These are phyloP conservation scores for Parastagonospora avenae DNA, from an alignment of 2,329 filamentous ascomycete species.

Conservation along the genomic window DNA sequence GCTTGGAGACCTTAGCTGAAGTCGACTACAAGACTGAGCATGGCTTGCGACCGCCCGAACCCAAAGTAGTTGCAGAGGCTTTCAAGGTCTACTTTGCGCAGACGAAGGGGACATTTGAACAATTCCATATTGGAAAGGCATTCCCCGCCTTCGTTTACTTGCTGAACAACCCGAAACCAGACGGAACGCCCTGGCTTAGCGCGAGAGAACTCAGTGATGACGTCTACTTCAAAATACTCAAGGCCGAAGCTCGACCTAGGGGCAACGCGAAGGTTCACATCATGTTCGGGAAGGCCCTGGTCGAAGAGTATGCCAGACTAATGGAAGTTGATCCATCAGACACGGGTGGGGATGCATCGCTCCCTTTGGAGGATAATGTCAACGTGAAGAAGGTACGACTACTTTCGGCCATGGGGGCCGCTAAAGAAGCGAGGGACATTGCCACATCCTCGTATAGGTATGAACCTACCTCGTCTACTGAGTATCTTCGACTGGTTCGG, in stretches of 20 bases:
- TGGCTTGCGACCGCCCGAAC: constrained; percentile 67
- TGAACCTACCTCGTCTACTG: constrained; percentile 5
- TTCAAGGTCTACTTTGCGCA: constrained; percentile 36
- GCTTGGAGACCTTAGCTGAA: constrained; percentile 73
- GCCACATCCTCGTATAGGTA: constrained; percentile 14
- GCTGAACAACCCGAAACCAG: constrained; percentile 38
- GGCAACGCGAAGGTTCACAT: constrained; percentile 47
- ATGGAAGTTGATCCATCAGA: neutral
- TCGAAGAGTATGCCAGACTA: constrained; percentile 13
- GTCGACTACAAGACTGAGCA: constrained; percentile 61
- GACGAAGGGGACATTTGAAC: constrained; percentile 28
- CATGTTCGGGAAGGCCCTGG: constrained; percentile 48
- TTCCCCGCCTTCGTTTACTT: constrained; percentile 67
- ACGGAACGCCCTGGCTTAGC: constrained; percentile 40
- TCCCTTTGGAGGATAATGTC: neutral
- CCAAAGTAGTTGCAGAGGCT: constrained; percentile 67
- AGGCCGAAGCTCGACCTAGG: constrained; percentile 36
- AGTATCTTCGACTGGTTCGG: constrained; percentile 1
- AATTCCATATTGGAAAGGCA: constrained; percentile 59
- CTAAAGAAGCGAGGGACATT: constrained; percentile 32
- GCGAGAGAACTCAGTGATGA: constrained; percentile 17
- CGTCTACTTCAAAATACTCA: constrained; percentile 15
- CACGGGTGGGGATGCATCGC: neutral
- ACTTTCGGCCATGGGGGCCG: constrained; percentile 31
- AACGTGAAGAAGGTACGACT: constrained; percentile 20